A percentile compares a stretch with the other conserved stretches of the same genome.
Conservation (phyloP, 768 basidiomycete species). For the Boletus reticulatus region DNA sequence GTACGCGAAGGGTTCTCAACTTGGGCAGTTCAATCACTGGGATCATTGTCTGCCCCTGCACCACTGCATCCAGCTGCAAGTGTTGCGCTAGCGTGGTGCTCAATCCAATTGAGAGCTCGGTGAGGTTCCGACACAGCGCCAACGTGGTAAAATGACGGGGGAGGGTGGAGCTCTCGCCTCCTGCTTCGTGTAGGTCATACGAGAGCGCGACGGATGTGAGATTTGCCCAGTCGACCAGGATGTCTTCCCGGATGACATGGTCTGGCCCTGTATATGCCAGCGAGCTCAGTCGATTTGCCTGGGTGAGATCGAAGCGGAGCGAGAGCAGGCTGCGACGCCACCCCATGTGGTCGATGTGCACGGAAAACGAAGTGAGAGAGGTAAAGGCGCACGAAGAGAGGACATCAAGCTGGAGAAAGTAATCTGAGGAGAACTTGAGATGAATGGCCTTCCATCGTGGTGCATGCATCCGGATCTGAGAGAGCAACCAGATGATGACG, state of each 20-base stretch:
- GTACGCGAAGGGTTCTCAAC: constrained; percentile 22
- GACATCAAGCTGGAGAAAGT: constrained; percentile 15
- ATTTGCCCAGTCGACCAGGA: constrained; percentile 21
- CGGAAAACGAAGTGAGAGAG: constrained; percentile 20
- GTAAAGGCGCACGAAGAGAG: constrained; percentile 23
- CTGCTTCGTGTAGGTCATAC: constrained; percentile 25
- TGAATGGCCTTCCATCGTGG: constrained; percentile 24
- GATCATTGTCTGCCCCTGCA: not conserved
- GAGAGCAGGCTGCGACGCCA: constrained; percentile 23
- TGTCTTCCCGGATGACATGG: constrained; percentile 19
- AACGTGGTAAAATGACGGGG: constrained; percentile 19
- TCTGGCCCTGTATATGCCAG: constrained; percentile 27
- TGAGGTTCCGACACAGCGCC: constrained; percentile 17
- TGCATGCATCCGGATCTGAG: constrained; percentile 16
- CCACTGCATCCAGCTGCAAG: constrained; percentile 7
- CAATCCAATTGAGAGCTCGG: constrained; percentile 23
- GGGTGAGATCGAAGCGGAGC: constrained; percentile 19
- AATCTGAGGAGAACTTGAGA: constrained; percentile 28
- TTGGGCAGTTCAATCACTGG: constrained; percentile 15
- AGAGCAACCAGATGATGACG: constrained; percentile 18
- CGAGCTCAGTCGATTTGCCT: constrained; percentile 16
- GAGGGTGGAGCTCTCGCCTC: constrained; percentile 22
- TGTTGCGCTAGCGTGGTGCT: constrained; percentile 11
- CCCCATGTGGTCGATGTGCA: constrained; percentile 28
- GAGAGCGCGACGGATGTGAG: constrained; percentile 26